These are phyloP conservation scores for Coniferiporia weirii DNA, from an alignment of 1,284 basidiomycete genomes.

Conservation along the genomic window DNA sequence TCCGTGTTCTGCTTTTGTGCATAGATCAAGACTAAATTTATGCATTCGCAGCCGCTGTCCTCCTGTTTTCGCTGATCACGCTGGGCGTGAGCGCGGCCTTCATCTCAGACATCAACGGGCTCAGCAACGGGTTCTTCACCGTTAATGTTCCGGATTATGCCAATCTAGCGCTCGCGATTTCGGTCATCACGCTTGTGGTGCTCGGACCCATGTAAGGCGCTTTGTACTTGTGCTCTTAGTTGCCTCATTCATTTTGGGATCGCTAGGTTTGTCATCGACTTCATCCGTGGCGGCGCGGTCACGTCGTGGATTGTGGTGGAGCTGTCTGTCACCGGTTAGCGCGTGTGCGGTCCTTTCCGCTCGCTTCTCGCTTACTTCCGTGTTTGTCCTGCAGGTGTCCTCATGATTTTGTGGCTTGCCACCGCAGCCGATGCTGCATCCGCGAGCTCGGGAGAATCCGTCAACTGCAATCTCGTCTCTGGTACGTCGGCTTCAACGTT, in stretches of 20 bases:
- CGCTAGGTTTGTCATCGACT: constrained; percentile 36
- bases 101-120: constrained; percentile 3
- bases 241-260: too few species aligned
- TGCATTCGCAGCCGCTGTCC: constrained; percentile 1
- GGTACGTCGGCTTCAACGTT: constrained; percentile 16
- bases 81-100: constrained; percentile 13
- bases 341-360: neutral
- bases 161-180: constrained; percentile 16
- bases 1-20: neutral
- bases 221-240: too few species aligned
- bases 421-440: constrained; percentile 37
- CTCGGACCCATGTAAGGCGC: constrained; percentile 14
- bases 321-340: constrained; percentile 37
- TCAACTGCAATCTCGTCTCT: constrained; percentile 21
- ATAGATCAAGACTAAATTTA: neutral
- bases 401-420: constrained; percentile 57
- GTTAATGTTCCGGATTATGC: neutral
- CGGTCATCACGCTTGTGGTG: constrained; percentile 16
- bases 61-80: constrained; percentile 19
- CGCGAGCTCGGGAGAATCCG: constrained; percentile 11
- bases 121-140: neutral
- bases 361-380: constrained; percentile 1
- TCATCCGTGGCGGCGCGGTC: constrained; percentile 36
- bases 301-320: constrained; percentile 42
- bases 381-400: constrained; percentile 37